Evolutionary conservation across 2,329 filamentous ascomycete species (phyloP), one percentile per base, ranked within the genome.

Genomic region (Hymenoscyphus salicellus): DNA sequence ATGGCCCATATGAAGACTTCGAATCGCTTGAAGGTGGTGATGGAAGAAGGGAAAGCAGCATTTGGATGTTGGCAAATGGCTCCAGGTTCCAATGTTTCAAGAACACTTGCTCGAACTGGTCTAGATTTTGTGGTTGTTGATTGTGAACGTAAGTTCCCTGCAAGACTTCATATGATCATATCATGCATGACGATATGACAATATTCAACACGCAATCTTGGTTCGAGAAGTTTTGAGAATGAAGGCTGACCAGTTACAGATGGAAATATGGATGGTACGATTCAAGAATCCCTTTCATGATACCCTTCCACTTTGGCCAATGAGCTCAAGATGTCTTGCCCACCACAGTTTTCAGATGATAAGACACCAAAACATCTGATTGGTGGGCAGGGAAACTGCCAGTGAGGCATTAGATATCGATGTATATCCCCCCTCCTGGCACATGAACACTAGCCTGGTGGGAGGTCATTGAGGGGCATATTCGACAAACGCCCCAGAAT

Each of bases 61-160:
- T 78, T 86, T 69, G 86, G 86, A 3, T 79, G 83, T 61, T 89
- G 72, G 86, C 86, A 89, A 77, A 86, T 86, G 79, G 76, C 88
- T 62, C 86, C 86, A 0, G 84, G 85, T 0, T 79, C 81, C 55
- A 87, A 88, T 66, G 77, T 88, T 14, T 85, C 86, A 5, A 80
- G 86, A 61, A 75, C 82, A 20, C 78, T 91, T 58, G 87, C 89
- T 1, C 79, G 85, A 62, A 83, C 82, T 2, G 88, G 86, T 0
- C 81, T 88, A 1, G 88, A 90, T 72, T 90, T 88, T 82, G 84
- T 91, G 10, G 79, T 89, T 74, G 84, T 85, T 30, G 84, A 85
- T 72, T 84, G 83, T 70, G 83, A 84, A 65, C 62, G 58, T 63
- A 43, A 30, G 60, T 33, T 8, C 41, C 33, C 17, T 26, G 10